Evolutionary conservation across 164 flowering plant genomes (phyloP).

Genomic region (Magnolia officinalis): DNA sequence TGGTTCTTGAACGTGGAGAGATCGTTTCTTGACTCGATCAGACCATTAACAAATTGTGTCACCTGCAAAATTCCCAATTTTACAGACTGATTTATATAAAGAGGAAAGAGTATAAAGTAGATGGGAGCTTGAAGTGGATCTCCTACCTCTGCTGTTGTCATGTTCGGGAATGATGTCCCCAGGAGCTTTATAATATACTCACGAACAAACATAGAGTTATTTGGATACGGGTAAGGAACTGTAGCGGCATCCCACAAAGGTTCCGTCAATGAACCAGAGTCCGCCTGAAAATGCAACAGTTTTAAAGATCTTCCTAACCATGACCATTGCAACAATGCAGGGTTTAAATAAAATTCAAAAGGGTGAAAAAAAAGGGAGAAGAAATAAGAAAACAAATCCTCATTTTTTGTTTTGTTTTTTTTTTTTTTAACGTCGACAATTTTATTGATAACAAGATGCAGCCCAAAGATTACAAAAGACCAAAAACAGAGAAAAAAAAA

Average conservation of each 20-base stretch:
- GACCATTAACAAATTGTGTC: constrained; percentile 77
- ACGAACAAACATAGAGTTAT: constrained; percentile 63
- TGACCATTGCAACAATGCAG: too few species aligned
- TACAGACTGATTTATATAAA: not conserved
- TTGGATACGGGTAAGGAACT: constrained; percentile 66
- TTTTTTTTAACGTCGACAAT: too few species aligned
- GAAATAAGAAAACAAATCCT: too few species aligned
- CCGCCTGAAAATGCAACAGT: constrained; percentile 49
- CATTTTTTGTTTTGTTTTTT: too few species aligned
- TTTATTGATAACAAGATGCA: too few species aligned
- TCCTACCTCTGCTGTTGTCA: constrained; percentile 78
- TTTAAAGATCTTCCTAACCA: too few species aligned
- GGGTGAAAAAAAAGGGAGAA: too few species aligned
- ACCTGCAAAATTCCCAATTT: constrained; percentile 43
- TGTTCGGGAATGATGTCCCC: constrained; percentile 92
- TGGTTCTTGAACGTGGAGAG: constrained; percentile 69
- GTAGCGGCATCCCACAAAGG: constrained; percentile 88
- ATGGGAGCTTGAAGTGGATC: not conserved
- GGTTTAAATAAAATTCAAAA: too few species aligned
- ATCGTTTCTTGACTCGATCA: constrained; percentile 77
- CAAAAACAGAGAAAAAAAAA: too few species aligned
- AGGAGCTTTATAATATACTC: constrained; percentile 89
- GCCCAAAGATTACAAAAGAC: too few species aligned
- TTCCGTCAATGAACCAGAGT: constrained; percentile 73
- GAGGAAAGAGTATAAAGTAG: not conserved